These are phyloP conservation scores for thale cress (Arabidopsis thaliana) DNA, from an alignment of 345 rosid species.

Conservation along the genomic window TAIR10.1 NC_003071.7:10888001-10888500, in stretches of 20 bases:
- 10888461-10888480: constrained; percentile 30
- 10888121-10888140: constrained; percentile 43
- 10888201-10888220: constrained; percentile 59
- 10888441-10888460: constrained; percentile 22
- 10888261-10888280: constrained; percentile 9
- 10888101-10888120: constrained; percentile 54
- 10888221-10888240: constrained; percentile 23
- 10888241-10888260: constrained; percentile 37
- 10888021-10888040: constrained; percentile 24
- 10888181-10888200: constrained; percentile 49
- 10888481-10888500: constrained; percentile 40
- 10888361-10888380: constrained; percentile 16
- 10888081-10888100: constrained; percentile 8
- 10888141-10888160: constrained; percentile 37
- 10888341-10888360: constrained; percentile 3
- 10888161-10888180: constrained; percentile 39
- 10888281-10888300: background rate
- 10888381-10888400: background rate
- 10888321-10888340: constrained; percentile 4
- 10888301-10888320: constrained; percentile 13
- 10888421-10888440: constrained; percentile 26
- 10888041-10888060: background rate
- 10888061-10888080: background rate
- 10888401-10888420: constrained; percentile 8
- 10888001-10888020: background rate